Evolutionary conservation across 495 filamentous ascomycete species (phyloP), one percentile per base, ranked within the genome.

Genomic region (Aspergillus olivimuriae): DNA sequence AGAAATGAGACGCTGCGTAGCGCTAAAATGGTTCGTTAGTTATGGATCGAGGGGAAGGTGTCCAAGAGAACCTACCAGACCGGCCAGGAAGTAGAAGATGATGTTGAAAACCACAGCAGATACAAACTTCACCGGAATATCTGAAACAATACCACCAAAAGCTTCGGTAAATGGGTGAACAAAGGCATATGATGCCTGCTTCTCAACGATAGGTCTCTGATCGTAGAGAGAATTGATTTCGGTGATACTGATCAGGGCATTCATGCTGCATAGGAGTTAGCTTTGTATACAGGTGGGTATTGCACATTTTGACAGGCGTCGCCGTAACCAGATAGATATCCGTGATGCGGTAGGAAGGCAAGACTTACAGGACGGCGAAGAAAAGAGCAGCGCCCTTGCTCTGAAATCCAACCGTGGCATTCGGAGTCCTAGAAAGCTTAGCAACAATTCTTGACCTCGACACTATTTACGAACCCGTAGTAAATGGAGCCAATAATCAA

Each of bases 401-500:
- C 68, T 82, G 94, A 63, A 95, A 92, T 3, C 64, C 79, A 73
- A 46, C 66, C 48, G 41, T 83, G 78, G 49, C 75, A 69, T 37
- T 66, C 19, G 77, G 70, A 3, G 92, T 79, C 19, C 68, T 72
- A 47, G 65, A 73, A 41, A 73, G 3, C 5, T 40, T 30, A 40
- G 38, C 15, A 28, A 20, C 7, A 23, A 38, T 12, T 19, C 11
- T 3, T 20, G 20, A 10, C 16, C 33, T 1, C 8, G 16, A 5
- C 4, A 15, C 15, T 14, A 10, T 16, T 2, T 59, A 15, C 33
- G 61, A 56, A 70, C 62, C 94, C 86, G 63, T 79, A 95, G 66
- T 92, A 96, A 39, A 95, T 86, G 42, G 80, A 86, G 34, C 84
- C 82, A 57, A 95, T 82, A 53, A 97, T 84, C 21, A 97, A 68